Evolutionary conservation across 2,329 filamentous ascomycete genomes (phyloP).

Genomic region (Podosphaera fusca): DNA sequence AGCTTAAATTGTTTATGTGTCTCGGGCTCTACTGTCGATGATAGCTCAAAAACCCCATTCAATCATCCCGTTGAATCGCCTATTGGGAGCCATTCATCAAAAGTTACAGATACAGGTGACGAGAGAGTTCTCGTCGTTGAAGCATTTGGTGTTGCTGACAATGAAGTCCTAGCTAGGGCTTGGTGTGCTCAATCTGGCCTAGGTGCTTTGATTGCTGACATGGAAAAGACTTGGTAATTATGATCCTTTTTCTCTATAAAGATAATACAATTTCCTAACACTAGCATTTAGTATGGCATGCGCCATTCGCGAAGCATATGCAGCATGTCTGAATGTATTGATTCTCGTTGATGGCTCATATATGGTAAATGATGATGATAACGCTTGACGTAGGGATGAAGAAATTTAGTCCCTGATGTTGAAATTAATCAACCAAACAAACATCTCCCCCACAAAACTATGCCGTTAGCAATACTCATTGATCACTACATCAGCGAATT

Average conservation of each 20-base stretch:
- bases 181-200: slow-evolving; percentile 61
- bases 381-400: not conserved
- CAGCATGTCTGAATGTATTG: slow-evolving; percentile 47
- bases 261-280: not conserved
- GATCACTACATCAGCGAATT: too few species aligned
- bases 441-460: too few species aligned
- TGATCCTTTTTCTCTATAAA: not conserved
- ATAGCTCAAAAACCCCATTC: not conserved
- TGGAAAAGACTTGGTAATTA: slow-evolving; percentile 34
- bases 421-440: too few species aligned
- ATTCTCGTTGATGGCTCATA: slow-evolving; percentile 33
- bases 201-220: slow-evolving; percentile 45
- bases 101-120: slow-evolving; percentile 22
- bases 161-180: slow-evolving; percentile 52
- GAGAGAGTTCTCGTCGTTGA: slow-evolving; percentile 50
- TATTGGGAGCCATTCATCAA: not conserved
- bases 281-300: slow-evolving; percentile 30
- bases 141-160: slow-evolving; percentile 49
- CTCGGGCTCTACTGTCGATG: not conserved
- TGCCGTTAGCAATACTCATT: too few species aligned
- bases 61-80: not conserved
- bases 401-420: too few species aligned
- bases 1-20: not conserved
- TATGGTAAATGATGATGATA: not conserved
- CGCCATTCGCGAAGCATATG: slow-evolving; percentile 53